A percentile compares a stretch with the other conserved stretches of the same genome.
These are phyloP conservation scores for Komagataella pastoris DNA, from an alignment of 805 yeast genomes.

Conservation along the genomic window DNA sequence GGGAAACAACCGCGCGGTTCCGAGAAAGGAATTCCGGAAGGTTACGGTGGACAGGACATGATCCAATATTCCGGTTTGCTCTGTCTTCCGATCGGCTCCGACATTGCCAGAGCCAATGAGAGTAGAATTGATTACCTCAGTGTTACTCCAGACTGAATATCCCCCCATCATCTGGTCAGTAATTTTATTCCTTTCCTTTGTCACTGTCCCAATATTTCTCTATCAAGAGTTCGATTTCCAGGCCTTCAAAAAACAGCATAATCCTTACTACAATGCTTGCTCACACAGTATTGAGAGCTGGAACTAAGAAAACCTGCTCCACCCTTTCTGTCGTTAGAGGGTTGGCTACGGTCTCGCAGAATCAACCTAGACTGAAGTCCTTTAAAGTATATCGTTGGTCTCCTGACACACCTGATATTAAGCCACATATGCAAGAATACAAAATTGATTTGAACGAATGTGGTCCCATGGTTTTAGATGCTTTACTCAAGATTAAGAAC, in stretches of 20 bases:
- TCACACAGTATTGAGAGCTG: background rate
- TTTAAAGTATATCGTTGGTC: constrained; percentile 97
- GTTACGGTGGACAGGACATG: background rate
- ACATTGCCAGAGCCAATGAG: background rate
- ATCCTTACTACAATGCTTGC: background rate
- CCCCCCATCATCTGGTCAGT: background rate
- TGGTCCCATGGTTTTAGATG: constrained; percentile 98
- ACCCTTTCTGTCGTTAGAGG: background rate
- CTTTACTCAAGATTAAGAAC: constrained; percentile 85
- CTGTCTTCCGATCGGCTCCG: background rate
- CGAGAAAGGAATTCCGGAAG: background rate
- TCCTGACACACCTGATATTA: constrained; percentile 89
- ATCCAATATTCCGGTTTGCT: background rate
- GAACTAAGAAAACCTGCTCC: background rate
- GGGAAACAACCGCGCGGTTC: background rate
- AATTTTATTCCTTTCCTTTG: background rate
- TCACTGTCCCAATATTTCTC: background rate
- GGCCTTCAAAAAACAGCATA: background rate
- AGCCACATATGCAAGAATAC: constrained; percentile 78
- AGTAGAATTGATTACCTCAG: background rate
- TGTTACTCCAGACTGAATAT: background rate
- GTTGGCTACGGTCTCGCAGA: constrained; percentile 41
- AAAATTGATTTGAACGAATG: constrained; percentile 78
- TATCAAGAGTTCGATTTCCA: background rate
- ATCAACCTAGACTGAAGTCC: constrained; percentile 52